phyloP scores from a whole-genome alignment of 257 asterid genomes.

The Eustoma russellianum region DNA sequence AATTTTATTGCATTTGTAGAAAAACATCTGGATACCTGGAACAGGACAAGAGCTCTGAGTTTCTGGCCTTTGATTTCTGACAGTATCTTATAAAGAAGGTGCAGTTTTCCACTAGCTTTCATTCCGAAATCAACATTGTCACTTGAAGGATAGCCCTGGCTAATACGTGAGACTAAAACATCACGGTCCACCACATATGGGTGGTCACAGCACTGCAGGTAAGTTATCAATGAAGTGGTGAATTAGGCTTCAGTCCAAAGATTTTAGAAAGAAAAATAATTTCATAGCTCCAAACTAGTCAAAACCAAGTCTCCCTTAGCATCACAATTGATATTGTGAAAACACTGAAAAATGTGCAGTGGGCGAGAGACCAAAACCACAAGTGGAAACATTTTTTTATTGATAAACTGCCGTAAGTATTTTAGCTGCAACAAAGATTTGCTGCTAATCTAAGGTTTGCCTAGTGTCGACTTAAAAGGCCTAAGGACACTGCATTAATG shows the following conservation, averaged over 20 bases:
- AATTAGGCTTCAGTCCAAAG: neutral
- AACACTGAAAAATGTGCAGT: no score
- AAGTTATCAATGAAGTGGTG: no score
- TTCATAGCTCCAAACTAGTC: no score
- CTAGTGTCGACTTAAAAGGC: no score
- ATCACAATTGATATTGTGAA: no score
- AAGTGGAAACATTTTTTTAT: no score
- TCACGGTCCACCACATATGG: constrained; percentile 61
- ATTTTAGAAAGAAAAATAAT: neutral
- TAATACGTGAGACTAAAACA: constrained; percentile 35
- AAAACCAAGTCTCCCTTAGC: no score
- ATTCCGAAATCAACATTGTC: constrained; percentile 57
- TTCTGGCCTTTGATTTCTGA: constrained; percentile 43
- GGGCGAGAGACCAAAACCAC: no score
- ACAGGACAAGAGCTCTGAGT: constrained; percentile 56
- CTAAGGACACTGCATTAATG: no score
- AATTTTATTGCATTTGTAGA: constrained; percentile 4
- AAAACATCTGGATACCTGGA: constrained; percentile 46
- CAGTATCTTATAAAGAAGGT: constrained; percentile 66
- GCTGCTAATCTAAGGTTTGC: no score
- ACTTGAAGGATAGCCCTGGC: constrained; percentile 25
- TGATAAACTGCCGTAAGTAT: no score
- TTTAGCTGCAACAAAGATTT: no score
- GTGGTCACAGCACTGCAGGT: constrained; percentile 72
- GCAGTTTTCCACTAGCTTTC: constrained; percentile 79